phyloP scores from a whole-genome alignment of 2,329 filamentous ascomycete genomes.

The Fusarium anguioides region DNA sequence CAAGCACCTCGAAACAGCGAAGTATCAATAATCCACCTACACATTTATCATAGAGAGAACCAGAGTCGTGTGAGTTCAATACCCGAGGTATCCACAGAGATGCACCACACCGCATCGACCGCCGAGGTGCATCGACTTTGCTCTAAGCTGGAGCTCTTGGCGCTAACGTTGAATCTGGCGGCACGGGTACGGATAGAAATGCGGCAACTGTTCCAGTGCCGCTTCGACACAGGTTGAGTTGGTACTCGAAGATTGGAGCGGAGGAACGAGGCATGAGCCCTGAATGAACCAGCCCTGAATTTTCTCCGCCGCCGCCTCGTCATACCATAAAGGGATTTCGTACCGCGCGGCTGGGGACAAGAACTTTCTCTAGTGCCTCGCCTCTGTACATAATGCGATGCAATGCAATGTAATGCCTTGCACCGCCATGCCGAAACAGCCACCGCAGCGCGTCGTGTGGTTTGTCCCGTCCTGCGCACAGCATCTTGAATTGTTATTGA shows the following conservation, averaged over 20 bases:
- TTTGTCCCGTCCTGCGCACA: slow-evolving; percentile 10
- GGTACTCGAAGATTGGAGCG: slow-evolving; percentile 6
- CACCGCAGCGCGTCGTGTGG: slow-evolving; percentile 16
- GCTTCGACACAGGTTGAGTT: background rate
- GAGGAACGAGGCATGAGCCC: slow-evolving; percentile 5
- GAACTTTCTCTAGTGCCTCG: slow-evolving; percentile 20
- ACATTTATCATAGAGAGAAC: too few species aligned
- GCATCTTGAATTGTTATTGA: slow-evolving; percentile 26
- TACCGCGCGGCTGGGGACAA: slow-evolving; percentile 29
- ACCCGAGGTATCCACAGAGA: slow-evolving; percentile 28
- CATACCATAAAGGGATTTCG: slow-evolving; percentile 12
- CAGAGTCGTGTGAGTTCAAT: slow-evolving; percentile 8
- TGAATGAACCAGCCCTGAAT: slow-evolving; percentile 1
- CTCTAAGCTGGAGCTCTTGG: slow-evolving; percentile 23
- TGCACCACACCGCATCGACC: slow-evolving; percentile 35
- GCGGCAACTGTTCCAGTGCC: slow-evolving; percentile 23
- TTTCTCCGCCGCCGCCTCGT: slow-evolving; percentile 27
- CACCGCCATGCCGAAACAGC: slow-evolving; percentile 23
- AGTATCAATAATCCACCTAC: slow-evolving; percentile 1
- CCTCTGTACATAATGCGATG: slow-evolving; percentile 10
- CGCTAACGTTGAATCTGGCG: slow-evolving; percentile 22
- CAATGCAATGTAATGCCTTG: slow-evolving; percentile 13
- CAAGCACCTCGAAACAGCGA: background rate
- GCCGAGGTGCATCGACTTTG: slow-evolving; percentile 26
- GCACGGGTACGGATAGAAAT: slow-evolving; percentile 12